Percentiles rank a stretch among this genome's conserved stretches.
Conservation (phyloP, 768 basidiomycete species). For the Boletus rex-veris region DNA sequence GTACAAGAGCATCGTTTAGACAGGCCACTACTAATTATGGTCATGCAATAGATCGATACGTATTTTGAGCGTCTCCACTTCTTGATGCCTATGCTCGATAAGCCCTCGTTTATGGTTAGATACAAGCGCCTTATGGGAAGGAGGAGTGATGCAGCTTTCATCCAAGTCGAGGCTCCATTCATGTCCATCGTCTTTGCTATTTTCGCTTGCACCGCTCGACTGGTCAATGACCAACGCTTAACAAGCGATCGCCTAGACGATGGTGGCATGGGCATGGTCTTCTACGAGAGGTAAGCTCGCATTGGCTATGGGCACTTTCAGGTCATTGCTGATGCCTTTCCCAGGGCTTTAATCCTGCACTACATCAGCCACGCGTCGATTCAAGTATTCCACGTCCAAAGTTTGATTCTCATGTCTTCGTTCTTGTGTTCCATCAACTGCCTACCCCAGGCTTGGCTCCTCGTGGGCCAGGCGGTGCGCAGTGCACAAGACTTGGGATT, state of each 20-base stretch:
- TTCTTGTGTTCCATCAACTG: slow-evolving; percentile 93
- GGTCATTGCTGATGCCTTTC: background rate
- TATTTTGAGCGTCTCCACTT: slow-evolving; percentile 89
- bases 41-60: slow-evolving; percentile 61
- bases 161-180: slow-evolving; percentile 68
- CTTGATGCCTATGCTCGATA: slow-evolving; percentile 83
- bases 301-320: background rate
- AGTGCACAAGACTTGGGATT: slow-evolving; percentile 89
- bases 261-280: slow-evolving; percentile 87
- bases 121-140: slow-evolving; percentile 76
- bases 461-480: slow-evolving; percentile 87
- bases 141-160: slow-evolving; percentile 47
- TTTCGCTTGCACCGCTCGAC: slow-evolving; percentile 82
- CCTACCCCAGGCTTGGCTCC: slow-evolving; percentile 90
- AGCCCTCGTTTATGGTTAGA: slow-evolving; percentile 72
- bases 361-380: slow-evolving; percentile 89
- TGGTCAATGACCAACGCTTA: slow-evolving; percentile 72
- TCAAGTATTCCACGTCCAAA: slow-evolving; percentile 85
- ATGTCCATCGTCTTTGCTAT: slow-evolving; percentile 81
- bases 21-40: slow-evolving; percentile 22
- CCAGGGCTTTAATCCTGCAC: slow-evolving; percentile 82
- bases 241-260: slow-evolving; percentile 60
- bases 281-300: slow-evolving; percentile 72
- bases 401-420: slow-evolving; percentile 83
- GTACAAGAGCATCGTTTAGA: slow-evolving; percentile 29